These are phyloP conservation scores for Fomitopsis schrenkii DNA, from an alignment of 1,284 basidiomycete genomes.

Conservation along the genomic window DNA sequence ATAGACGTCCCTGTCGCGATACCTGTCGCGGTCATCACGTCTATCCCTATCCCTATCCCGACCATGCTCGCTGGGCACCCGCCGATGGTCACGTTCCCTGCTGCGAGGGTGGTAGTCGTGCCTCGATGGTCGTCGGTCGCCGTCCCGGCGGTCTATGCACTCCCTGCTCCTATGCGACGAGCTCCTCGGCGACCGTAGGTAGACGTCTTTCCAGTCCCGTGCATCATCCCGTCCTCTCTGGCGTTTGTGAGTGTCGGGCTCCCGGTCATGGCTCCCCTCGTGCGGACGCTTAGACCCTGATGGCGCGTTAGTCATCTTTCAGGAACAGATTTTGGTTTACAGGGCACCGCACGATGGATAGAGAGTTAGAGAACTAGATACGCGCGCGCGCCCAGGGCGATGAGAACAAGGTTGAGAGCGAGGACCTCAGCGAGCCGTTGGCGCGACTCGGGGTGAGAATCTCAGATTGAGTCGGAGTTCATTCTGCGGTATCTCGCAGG, in stretches of 20 bases:
- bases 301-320: conserved; percentile 74
- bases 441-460: not conserved
- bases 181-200: conserved; percentile 41
- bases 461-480: not conserved
- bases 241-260: conserved; percentile 44
- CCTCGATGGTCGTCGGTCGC: conserved; percentile 29
- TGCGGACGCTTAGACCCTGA: conserved; percentile 79
- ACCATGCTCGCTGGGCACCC: conserved; percentile 32
- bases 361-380: conserved; percentile 10
- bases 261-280: conserved; percentile 48
- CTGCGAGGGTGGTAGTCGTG: conserved; percentile 29
- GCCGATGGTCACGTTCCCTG: conserved; percentile 30
- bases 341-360: conserved; percentile 75
- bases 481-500: too few species aligned
- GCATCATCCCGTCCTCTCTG: conserved; percentile 54
- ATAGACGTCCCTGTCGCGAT: conserved; percentile 22
- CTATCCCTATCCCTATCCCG: conserved; percentile 32
- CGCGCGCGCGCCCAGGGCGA: not conserved
- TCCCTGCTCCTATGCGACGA: conserved; percentile 33
- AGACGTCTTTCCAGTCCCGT: conserved; percentile 74
- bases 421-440: not conserved
- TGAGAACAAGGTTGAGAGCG: not conserved
- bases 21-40: conserved; percentile 21
- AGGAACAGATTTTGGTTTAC: conserved; percentile 60
- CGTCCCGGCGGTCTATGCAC: conserved; percentile 24